Conservation (phyloP, 2,329 filamentous ascomycete species). For the Elsinoe australis region DNA sequence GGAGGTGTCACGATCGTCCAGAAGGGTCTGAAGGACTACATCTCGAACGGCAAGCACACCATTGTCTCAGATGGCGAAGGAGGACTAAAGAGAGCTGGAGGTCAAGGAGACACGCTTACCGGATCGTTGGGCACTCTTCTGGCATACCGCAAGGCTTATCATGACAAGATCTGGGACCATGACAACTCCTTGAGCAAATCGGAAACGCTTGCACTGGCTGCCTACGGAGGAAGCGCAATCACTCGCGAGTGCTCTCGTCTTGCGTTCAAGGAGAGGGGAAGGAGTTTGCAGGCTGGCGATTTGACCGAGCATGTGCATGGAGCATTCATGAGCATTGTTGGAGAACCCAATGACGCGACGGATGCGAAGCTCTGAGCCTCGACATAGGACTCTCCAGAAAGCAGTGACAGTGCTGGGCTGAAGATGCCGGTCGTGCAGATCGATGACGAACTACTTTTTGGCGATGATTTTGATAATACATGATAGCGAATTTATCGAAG, state of each 20-base stretch:
- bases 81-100: slow-evolving; percentile 63
- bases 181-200: slow-evolving; percentile 47
- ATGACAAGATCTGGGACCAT: slow-evolving; percentile 69
- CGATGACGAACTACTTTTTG: too few species aligned
- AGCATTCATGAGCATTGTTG: slow-evolving; percentile 73
- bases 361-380: slow-evolving; percentile 8
- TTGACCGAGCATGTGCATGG: slow-evolving; percentile 81
- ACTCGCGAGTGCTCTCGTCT: slow-evolving; percentile 85
- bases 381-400: too few species aligned
- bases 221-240: slow-evolving; percentile 77
- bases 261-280: slow-evolving; percentile 77
- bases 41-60: slow-evolving; percentile 72
- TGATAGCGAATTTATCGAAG: too few species aligned
- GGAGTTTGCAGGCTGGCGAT: slow-evolving; percentile 86
- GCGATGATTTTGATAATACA: too few species aligned
- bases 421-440: too few species aligned
- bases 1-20: slow-evolving; percentile 87
- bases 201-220: slow-evolving; percentile 64
- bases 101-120: slow-evolving; percentile 54
- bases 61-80: slow-evolving; percentile 69
- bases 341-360: slow-evolving; percentile 42
- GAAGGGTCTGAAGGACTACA: slow-evolving; percentile 75
- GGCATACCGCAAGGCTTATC: slow-evolving; percentile 80
- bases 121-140: slow-evolving; percentile 82
- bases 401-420: too few species aligned